Base-by-base conservation (phyloP, 1,139 yeast genomes). In the Debaryomyces sp. region DNA sequence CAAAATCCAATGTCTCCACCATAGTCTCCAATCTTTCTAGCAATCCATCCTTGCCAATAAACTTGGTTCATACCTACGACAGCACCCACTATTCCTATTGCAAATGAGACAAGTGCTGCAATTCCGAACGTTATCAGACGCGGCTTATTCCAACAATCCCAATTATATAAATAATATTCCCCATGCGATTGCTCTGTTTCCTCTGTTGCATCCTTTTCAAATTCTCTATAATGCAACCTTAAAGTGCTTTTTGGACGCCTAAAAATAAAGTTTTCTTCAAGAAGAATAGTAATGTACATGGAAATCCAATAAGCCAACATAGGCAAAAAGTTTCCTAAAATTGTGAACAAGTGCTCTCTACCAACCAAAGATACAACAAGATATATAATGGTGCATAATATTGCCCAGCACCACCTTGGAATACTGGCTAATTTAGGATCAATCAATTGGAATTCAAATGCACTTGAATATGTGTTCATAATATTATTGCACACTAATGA, bases 1-100 rank as follows among this genome's bases (percentile, higher is more conserved):
- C 94, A 88, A 80, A 87, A 84, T 32, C 95, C 97, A 41, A 91
- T 67, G 60, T 88, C 96, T 22, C 90, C 91, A 36, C 92, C 92
- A 45, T 55, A 48, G 4, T 46, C 60, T 7, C 71, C 70, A 17
- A 66, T 56, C 37, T 49, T 54, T 29, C 52, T 59, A 2, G 71
- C 70, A 23, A 68, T 49, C 1, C 69, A 69, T 0, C 72, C 71
- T 32, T 58, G 53, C 57, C 59, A 68, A 50, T 68, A 68, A 1
- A 63, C 63, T 50, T 68, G 72, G 46, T 66, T 61, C 73, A 68
- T 68, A 1, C 72, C 72, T 24, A 67, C 49, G 0, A 64, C 65
- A 0, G 72, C 72, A 1, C 71, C 72, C 10, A 56, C 64, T 9
- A 57, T 65, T 44, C 73, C 72, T 45, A 54, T 52, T 18, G 49